A percentile compares a stretch with the other conserved stretches of the same genome.
These are phyloP conservation scores for Phaffomyces thermotolerans DNA, from an alignment of 805 yeast genomes.

Conservation along the genomic window DNA sequence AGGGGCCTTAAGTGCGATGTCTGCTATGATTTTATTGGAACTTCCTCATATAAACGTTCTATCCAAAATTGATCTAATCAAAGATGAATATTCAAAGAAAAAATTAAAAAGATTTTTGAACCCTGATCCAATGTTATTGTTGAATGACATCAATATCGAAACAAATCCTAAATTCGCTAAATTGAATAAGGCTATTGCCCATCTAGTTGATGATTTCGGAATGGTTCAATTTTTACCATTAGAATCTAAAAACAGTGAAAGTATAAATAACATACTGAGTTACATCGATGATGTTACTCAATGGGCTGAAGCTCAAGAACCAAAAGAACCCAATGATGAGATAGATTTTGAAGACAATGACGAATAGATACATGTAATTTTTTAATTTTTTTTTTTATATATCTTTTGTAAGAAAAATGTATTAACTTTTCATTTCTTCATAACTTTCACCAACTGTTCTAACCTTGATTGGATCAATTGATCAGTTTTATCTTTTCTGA, in stretches of 20 bases:
- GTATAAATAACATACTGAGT: conserved; percentile 76
- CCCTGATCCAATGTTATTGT: conserved; percentile 81
- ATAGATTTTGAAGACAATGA: conserved; percentile 54
- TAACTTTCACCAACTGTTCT: conserved; percentile 17
- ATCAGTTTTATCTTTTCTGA: conserved; percentile 9
- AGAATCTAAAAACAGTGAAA: conserved; percentile 68
- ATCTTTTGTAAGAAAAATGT: background rate
- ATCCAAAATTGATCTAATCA: conserved; percentile 80
- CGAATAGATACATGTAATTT: conserved; percentile 5
- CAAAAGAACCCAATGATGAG: conserved; percentile 88
- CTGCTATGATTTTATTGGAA: conserved; percentile 93
- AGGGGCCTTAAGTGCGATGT: conserved; percentile 95
- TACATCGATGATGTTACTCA: conserved; percentile 96
- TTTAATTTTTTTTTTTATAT: no score
- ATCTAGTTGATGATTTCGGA: conserved; percentile 92
- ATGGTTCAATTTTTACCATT: conserved; percentile 96
- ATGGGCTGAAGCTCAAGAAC: conserved; percentile 96
- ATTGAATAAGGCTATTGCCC: conserved; percentile 77
- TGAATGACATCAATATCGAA: conserved; percentile 39
- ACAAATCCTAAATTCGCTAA: conserved; percentile 58
- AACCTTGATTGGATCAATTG: conserved; percentile 17
- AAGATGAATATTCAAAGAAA: conserved; percentile 67
- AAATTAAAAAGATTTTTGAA: conserved; percentile 78
- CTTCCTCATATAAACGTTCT: conserved; percentile 90
- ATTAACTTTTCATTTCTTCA: conserved; percentile 6